These are phyloP conservation scores for Beverwykella pulmonaria DNA, from an alignment of 495 filamentous ascomycete genomes.

Conservation along the genomic window DNA sequence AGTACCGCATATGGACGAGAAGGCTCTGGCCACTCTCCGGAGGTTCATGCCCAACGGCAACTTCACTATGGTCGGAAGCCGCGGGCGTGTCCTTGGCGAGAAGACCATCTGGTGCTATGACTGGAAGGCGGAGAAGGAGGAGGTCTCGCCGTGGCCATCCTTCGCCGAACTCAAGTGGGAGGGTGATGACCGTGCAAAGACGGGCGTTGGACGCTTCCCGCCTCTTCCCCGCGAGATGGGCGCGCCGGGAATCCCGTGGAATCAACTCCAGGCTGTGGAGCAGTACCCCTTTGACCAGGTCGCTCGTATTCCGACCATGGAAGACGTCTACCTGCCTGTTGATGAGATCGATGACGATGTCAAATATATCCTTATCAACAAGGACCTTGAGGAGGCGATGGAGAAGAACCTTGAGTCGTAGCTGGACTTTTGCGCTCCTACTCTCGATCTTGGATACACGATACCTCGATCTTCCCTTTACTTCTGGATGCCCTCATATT, in stretches of 20 bases:
- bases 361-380: conserved; percentile 24
- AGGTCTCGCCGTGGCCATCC: conserved; percentile 34
- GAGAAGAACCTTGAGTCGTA: conserved; percentile 17
- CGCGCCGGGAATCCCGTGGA: conserved; percentile 30
- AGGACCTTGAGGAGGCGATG: conserved; percentile 29
- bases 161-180: conserved; percentile 39
- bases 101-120: conserved; percentile 36
- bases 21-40: neutral
- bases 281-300: conserved; percentile 27
- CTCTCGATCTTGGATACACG: neutral
- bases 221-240: conserved; percentile 36
- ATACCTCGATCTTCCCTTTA: no score
- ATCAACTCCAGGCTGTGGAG: conserved; percentile 23
- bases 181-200: conserved; percentile 39
- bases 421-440: neutral
- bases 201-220: conserved; percentile 26
- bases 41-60: neutral
- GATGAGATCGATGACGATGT: conserved; percentile 35
- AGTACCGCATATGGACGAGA: neutral
- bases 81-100: conserved; percentile 15
- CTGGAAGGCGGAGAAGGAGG: conserved; percentile 33
- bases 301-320: conserved; percentile 21
- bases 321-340: conserved; percentile 35
- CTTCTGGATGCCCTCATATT: no score
- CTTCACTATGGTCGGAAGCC: conserved; percentile 10